Percentiles rank a stretch among this genome's conserved stretches.
Evolutionary conservation across 257 asterid genomes (phyloP).

Genomic region (Mentha longifolia): DNA sequence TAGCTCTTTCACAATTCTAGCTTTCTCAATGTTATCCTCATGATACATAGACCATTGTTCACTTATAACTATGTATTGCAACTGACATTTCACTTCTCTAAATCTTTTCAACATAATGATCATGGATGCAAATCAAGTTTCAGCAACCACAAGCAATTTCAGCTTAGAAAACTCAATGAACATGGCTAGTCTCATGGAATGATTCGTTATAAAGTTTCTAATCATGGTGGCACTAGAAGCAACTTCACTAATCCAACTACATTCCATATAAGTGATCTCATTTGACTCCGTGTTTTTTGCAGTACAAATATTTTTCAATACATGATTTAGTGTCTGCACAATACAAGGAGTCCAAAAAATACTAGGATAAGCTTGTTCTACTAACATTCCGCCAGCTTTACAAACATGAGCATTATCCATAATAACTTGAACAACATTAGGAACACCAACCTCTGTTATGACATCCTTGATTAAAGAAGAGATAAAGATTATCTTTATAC

Average conservation of each 20-base stretch:
- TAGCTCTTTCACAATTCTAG: too few relatives aligned
- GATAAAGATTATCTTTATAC: background rate
- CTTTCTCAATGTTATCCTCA: too few relatives aligned
- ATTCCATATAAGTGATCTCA: too few relatives aligned
- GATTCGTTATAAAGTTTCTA: background rate
- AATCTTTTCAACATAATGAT: too few relatives aligned
- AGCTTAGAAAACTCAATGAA: background rate
- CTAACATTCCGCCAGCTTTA: background rate
- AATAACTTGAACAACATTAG: background rate
- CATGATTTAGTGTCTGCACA: background rate
- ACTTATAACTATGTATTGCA: too few relatives aligned
- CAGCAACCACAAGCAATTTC: background rate
- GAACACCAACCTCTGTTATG: background rate
- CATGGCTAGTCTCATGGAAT: background rate
- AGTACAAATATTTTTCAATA: background rate
- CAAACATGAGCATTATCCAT: background rate
- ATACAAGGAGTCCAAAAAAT: background rate
- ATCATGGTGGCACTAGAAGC: background rate
- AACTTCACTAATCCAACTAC: background rate
- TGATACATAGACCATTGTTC: too few relatives aligned
- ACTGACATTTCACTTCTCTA: too few relatives aligned
- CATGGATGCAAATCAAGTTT: background rate
- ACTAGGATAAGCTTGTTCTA: background rate
- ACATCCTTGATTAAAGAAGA: background rate
- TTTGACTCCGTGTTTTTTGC: too few relatives aligned